phyloP scores from a whole-genome alignment of 768 basidiomycete species.

The Mycena amicta region DNA sequence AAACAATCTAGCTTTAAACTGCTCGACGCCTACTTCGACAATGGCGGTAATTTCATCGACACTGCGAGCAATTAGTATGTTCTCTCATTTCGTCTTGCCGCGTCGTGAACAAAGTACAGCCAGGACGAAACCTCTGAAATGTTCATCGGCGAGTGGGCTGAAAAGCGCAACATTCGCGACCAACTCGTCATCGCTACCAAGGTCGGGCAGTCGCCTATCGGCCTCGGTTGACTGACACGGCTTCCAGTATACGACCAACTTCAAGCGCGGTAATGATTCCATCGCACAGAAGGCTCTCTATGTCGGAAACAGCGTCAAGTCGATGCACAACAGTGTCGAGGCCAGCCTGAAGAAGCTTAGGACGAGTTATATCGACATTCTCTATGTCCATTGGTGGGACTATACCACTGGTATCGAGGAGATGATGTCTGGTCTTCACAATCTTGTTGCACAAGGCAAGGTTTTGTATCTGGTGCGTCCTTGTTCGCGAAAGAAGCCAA shows the following conservation, averaged over 20 bases:
- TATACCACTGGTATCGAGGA: conserved; percentile 55
- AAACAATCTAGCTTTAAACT: conserved; percentile 20
- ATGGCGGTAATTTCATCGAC: conserved; percentile 36
- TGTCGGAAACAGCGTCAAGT: conserved; percentile 49
- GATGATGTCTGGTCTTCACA: conserved; percentile 56
- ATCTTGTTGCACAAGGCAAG: conserved; percentile 52
- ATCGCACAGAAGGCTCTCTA: conserved; percentile 32
- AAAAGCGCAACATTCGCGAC: conserved; percentile 43
- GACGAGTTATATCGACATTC: conserved; percentile 49
- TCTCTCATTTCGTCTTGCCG: background rate
- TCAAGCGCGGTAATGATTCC: conserved; percentile 22
- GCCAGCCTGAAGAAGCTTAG: conserved; percentile 50
- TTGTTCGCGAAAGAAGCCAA: no score
- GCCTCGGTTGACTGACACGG: background rate
- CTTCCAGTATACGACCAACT: conserved; percentile 25
- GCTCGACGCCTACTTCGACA: conserved; percentile 17
- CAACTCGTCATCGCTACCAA: conserved; percentile 50
- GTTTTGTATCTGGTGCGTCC: no score
- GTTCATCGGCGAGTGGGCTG: conserved; percentile 54
- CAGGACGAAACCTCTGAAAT: conserved; percentile 44
- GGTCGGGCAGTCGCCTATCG: conserved; percentile 19
- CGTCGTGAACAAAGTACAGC: conserved; percentile 3
- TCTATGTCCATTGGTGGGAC: conserved; percentile 56
- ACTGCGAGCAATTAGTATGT: conserved; percentile 46
- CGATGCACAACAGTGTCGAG: conserved; percentile 37